Evolutionary conservation across 495 filamentous ascomycete species (phyloP), one percentile per base, ranked within the genome.

Genomic region (Chaetomidium leptoderma): DNA sequence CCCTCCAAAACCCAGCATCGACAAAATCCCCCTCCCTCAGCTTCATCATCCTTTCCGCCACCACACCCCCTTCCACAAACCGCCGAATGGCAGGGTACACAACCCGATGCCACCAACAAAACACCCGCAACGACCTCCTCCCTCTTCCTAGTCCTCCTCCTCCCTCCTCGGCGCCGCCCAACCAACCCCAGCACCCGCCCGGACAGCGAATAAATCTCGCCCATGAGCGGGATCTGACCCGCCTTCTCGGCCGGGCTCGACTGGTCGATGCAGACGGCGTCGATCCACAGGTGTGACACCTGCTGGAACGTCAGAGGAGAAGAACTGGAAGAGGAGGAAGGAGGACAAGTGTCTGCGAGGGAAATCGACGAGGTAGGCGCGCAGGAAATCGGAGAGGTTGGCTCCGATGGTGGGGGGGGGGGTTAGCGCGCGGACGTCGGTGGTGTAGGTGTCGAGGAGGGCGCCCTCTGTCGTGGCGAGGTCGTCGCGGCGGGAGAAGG

Each of bases 211-310:
- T 69, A 70, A 13, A 70, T 37, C 49, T 68, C 48, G 9, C 59
- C 58, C 68, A 70, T 70, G 9, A 62, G 29, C 16, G 64, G 46
- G 10, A 70, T 59, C 50, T 67, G 63, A 8, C 39, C 40, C 9
- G 55, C 55, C 52, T 67, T 70, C 32, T 70, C 68, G 5, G 43
- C 45, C 24, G 54, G 44, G 17, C 62, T 60, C 2, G 36, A 47
- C 50, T 69, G 66, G 16, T 70, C 51, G 19, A 69, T 70, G 36
- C 67, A 66, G 21, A 65, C 17, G 9, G 61, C 59, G 43, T 70
- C 65, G 8, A 66, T 55, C 68, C 68, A 67, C 9, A 63, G 42
- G 14, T 43, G 49, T 10, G 43, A 26, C 5, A 59, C 44, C 27
- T 59, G 32, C 16, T 39, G 32, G 8, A 30, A 39, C 30, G 29